A percentile compares a stretch with the other conserved stretches of the same genome.
phyloP scores from a whole-genome alignment of 306 rosid genomes.

The Quercus gilva region DNA sequence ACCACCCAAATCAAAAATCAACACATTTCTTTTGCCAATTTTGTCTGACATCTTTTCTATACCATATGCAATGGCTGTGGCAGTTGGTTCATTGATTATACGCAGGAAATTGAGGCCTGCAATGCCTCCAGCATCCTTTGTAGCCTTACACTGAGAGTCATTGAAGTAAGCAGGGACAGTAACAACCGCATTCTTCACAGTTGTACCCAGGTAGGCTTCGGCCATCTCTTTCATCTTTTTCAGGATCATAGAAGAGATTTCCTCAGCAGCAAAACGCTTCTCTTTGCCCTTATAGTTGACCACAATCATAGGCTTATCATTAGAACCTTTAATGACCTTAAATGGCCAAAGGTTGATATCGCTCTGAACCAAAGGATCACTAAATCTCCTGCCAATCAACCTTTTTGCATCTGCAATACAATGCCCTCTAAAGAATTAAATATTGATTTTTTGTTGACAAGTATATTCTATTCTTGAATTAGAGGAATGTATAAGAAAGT shows the following conservation, averaged over 20 bases:
- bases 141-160: constrained; percentile 11
- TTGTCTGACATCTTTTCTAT: neutral
- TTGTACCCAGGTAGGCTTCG: neutral
- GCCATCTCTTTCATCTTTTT: neutral
- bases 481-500: too few relatives aligned
- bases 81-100: constrained; percentile 13
- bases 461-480: too few relatives aligned
- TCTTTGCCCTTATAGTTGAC: neutral
- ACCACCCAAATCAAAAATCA: constrained; percentile 16
- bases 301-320: neutral
- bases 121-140: constrained; percentile 17
- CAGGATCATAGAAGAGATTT: neutral
- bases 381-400: constrained; percentile 1
- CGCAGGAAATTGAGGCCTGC: neutral
- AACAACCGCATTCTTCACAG: neutral
- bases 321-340: neutral
- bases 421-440: neutral
- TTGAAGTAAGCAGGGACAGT: neutral
- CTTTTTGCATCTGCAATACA: constrained; percentile 2
- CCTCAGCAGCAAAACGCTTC: neutral
- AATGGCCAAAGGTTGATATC: neutral
- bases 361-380: neutral
- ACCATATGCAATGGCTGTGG: constrained; percentile 12
- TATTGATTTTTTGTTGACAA: neutral
- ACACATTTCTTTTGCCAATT: neutral